Evolutionary conservation across 768 basidiomycete species (phyloP).

Genomic region (Mycena chlorophos): DNA sequence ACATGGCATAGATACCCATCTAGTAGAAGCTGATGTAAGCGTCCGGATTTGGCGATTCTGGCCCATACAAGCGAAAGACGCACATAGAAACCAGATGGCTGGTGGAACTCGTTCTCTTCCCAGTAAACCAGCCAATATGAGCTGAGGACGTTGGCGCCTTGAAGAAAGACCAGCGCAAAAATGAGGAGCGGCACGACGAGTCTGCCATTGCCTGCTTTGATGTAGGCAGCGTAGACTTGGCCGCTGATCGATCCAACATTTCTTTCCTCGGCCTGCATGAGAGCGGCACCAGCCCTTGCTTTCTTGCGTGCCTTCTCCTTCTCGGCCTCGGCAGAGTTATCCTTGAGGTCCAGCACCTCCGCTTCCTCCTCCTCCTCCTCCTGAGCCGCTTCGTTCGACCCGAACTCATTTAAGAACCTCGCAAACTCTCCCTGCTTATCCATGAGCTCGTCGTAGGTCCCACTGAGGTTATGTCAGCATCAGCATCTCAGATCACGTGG

Average conservation of each 20-base stretch:
- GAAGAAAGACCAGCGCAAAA: slow-evolving; percentile 60
- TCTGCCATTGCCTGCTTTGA: slow-evolving; percentile 66
- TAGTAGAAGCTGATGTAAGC: slow-evolving; percentile 27
- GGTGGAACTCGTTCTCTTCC: slow-evolving; percentile 70
- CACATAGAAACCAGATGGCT: slow-evolving; percentile 71
- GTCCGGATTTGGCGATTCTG: not conserved
- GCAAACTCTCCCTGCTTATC: slow-evolving; percentile 64
- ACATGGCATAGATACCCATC: slow-evolving; percentile 80
- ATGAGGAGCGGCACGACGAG: slow-evolving; percentile 67
- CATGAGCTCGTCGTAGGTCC: slow-evolving; percentile 76
- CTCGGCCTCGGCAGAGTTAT: slow-evolving; percentile 34
- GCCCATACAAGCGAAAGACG: slow-evolving; percentile 25
- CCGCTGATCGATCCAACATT: slow-evolving; percentile 69
- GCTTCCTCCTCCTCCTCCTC: slow-evolving; percentile 47
- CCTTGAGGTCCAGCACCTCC: slow-evolving; percentile 41
- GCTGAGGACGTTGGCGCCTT: slow-evolving; percentile 69
- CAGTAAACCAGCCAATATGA: slow-evolving; percentile 87
- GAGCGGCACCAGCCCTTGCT: slow-evolving; percentile 43
- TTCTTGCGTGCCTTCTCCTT: slow-evolving; percentile 36
- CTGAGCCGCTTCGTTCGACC: slow-evolving; percentile 60
- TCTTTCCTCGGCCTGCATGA: slow-evolving; percentile 87
- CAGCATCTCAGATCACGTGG: not conserved
- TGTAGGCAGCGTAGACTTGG: slow-evolving; percentile 59
- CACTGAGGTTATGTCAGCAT: slow-evolving; percentile 28
- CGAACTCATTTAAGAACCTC: slow-evolving; percentile 75